Evolutionary conservation across 1,284 basidiomycete genomes (phyloP).

Genomic region (Leucoagaricus sp.): DNA sequence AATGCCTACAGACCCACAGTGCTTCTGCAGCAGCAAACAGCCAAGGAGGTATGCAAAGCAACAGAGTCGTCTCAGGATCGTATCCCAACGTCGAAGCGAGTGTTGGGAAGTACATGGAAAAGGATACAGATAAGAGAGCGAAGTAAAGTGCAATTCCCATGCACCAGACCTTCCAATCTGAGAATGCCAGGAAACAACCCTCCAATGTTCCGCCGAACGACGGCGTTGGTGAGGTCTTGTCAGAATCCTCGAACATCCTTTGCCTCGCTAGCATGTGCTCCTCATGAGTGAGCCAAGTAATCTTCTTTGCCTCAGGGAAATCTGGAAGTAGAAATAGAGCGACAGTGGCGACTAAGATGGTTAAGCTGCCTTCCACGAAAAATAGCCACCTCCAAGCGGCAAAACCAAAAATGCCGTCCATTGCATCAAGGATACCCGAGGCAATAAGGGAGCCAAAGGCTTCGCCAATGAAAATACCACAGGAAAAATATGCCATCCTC

Average conservation of each 20-base stretch:
- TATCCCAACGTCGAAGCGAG: slow-evolving; percentile 70
- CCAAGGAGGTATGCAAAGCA: slow-evolving; percentile 81
- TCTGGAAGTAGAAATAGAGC: slow-evolving; percentile 78
- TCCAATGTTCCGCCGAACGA: slow-evolving; percentile 26
- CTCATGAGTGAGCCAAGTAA: slow-evolving; percentile 56
- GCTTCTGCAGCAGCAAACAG: slow-evolving; percentile 61
- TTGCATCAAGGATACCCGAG: slow-evolving; percentile 67
- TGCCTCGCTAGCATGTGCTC: slow-evolving; percentile 69
- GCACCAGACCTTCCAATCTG: slow-evolving; percentile 78
- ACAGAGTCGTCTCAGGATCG: slow-evolving; percentile 58
- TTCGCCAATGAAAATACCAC: slow-evolving; percentile 77
- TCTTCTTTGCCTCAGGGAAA: slow-evolving; percentile 58
- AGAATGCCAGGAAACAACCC: slow-evolving; percentile 60
- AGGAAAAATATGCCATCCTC: slow-evolving; percentile 73
- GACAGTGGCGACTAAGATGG: slow-evolving; percentile 61
- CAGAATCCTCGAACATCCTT: slow-evolving; percentile 74
- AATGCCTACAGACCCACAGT: slow-evolving; percentile 57
- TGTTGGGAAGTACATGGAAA: slow-evolving; percentile 72
- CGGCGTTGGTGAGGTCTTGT: slow-evolving; percentile 32
- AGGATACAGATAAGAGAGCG: slow-evolving; percentile 60
- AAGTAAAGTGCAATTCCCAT: slow-evolving; percentile 55
- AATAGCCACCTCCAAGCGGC: slow-evolving; percentile 86
- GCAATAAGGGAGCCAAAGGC: slow-evolving; percentile 84
- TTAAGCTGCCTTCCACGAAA: slow-evolving; percentile 70
- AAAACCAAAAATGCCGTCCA: slow-evolving; percentile 71